phyloP scores from a whole-genome alignment of 805 yeast species.

The Suhomyces faveliae region DNA sequence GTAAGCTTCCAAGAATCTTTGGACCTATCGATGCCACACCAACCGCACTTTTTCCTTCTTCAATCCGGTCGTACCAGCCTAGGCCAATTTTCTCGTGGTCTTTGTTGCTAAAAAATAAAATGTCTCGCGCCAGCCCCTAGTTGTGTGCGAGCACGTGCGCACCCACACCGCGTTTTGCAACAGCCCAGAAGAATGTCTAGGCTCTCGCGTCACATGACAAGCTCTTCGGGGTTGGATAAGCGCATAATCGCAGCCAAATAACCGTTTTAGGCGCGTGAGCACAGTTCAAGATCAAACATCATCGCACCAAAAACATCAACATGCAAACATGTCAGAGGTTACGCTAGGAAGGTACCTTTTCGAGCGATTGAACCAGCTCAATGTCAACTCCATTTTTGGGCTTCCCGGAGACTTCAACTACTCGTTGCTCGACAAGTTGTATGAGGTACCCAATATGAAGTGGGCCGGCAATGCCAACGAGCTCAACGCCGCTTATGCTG shows the following conservation, averaged over 20 bases:
- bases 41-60: too few relatives aligned
- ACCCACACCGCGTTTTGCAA: too few relatives aligned
- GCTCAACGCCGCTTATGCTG: slow-evolving; percentile 28
- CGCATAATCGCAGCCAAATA: background rate
- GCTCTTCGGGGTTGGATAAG: too few relatives aligned
- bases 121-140: too few relatives aligned
- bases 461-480: slow-evolving; percentile 40
- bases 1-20: too few relatives aligned
- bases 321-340: slow-evolving; percentile 23
- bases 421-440: slow-evolving; percentile 32
- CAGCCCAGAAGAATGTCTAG: too few relatives aligned
- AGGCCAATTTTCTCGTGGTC: too few relatives aligned
- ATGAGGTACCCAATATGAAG: slow-evolving; percentile 32
- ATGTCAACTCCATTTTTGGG: slow-evolving; percentile 32
- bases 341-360: slow-evolving; percentile 32
- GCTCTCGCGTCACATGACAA: too few relatives aligned
- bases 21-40: too few relatives aligned
- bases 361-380: slow-evolving; percentile 32
- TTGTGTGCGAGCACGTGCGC: too few relatives aligned
- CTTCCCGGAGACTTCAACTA: slow-evolving; percentile 37
- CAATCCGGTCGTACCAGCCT: too few relatives aligned
- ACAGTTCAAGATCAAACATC: background rate
- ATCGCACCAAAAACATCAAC: background rate
- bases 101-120: too few relatives aligned
- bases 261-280: background rate